Percentiles rank a stretch among this genome's conserved stretches.
phyloP scores from a whole-genome alignment of 2,329 filamentous ascomycete species.

The Fusarium sp. region DNA sequence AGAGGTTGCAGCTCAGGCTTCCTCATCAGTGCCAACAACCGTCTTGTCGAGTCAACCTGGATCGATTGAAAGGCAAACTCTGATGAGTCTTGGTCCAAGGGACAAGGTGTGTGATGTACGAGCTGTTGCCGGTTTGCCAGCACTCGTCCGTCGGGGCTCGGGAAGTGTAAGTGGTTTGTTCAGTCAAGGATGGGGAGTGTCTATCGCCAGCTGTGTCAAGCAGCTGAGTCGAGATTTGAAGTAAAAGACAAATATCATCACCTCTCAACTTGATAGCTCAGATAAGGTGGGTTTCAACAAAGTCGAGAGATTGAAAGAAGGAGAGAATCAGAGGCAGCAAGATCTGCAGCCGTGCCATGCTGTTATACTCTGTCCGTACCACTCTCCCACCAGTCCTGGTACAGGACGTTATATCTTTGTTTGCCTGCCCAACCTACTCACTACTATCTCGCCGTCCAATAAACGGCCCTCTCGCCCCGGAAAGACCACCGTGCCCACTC shows the following conservation, averaged over 20 bases:
- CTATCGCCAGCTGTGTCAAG: conserved; percentile 4
- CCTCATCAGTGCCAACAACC: conserved; percentile 24
- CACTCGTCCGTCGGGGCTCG: conserved; percentile 31
- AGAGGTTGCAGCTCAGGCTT: conserved; percentile 1
- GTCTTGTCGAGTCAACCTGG: conserved; percentile 3
- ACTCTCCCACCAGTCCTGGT: conserved; percentile 39
- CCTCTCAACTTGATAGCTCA: neutral
- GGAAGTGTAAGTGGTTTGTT: conserved; percentile 11
- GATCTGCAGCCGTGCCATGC: conserved; percentile 34
- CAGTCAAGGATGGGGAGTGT: neutral
- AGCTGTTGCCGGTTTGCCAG: conserved; percentile 21
- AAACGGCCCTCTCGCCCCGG: conserved; percentile 29
- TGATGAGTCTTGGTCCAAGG: neutral
- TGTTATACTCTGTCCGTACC: conserved; percentile 39
- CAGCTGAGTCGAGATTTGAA: conserved; percentile 7
- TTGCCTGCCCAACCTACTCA: conserved; percentile 28
- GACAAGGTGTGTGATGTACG: conserved; percentile 13
- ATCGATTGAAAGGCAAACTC: neutral
- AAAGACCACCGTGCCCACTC: conserved; percentile 20
- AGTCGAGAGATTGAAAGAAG: conserved; percentile 6
- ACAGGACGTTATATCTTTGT: conserved; percentile 30
- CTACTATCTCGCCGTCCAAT: conserved; percentile 19
- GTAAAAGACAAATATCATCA: conserved; percentile 1
- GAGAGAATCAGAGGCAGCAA: conserved; percentile 18
- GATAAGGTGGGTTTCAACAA: conserved; percentile 8